These are phyloP conservation scores for Xylaria flabelliformis DNA, from an alignment of 495 filamentous ascomycete genomes.

Conservation along the genomic window DNA sequence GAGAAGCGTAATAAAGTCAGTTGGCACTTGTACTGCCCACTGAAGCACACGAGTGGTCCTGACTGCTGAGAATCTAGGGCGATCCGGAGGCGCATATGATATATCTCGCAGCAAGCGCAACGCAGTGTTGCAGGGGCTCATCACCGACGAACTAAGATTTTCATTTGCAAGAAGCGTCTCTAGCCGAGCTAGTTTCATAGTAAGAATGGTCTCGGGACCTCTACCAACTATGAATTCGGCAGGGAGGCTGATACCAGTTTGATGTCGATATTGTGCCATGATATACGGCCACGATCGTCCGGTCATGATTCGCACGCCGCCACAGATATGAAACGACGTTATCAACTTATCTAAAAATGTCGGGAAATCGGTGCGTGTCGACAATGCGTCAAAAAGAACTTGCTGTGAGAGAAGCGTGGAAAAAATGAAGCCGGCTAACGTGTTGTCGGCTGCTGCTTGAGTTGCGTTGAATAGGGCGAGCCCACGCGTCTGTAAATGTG, in stretches of 20 bases:
- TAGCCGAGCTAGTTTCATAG: background rate
- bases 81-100: background rate
- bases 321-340: slow-evolving; percentile 47
- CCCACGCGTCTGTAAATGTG: slow-evolving; percentile 48
- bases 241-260: slow-evolving; percentile 8
- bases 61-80: background rate
- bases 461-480: slow-evolving; percentile 42
- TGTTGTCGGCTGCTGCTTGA: slow-evolving; percentile 37
- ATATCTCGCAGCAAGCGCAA: background rate
- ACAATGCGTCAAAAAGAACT: slow-evolving; percentile 47
- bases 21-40: slow-evolving; percentile 43
- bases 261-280: background rate
- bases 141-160: background rate
- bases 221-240: background rate
- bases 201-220: background rate
- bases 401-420: slow-evolving; percentile 47
- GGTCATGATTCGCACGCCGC: slow-evolving; percentile 40
- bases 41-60: background rate
- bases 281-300: slow-evolving; percentile 6
- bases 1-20: slow-evolving; percentile 46
- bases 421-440: slow-evolving; percentile 50
- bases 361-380: slow-evolving; percentile 28
- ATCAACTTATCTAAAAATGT: slow-evolving; percentile 48
- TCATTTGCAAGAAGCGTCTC: background rate
- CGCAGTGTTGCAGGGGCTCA: slow-evolving; percentile 1